Evolutionary conservation across 129 eudicot genomes (phyloP).

Genomic region (carrot (Daucus carota)): DH1_v3.0 NC_030382.2:46371501-46372000

Average conservation of each 20-base stretch:
- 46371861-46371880: neutral
- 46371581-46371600: slow-evolving; percentile 74
- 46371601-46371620: slow-evolving; percentile 79
- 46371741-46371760: neutral
- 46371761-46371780: neutral
- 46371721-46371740: neutral
- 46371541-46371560: slow-evolving; percentile 63
- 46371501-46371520: slow-evolving; percentile 60
- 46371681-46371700: neutral
- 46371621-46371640: slow-evolving; percentile 41
- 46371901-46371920: neutral
- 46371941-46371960: neutral
- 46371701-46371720: neutral
- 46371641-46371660: slow-evolving; percentile 14
- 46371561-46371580: slow-evolving; percentile 90
- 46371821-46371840: too few relatives aligned
- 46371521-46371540: slow-evolving; percentile 82
- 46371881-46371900: neutral
- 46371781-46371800: neutral
- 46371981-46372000: too few relatives aligned
- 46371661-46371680: neutral
- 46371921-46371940: too few relatives aligned
- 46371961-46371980: neutral
- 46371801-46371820: neutral
- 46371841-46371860: neutral